phyloP scores from a whole-genome alignment of 2,329 filamentous ascomycete genomes.

The Ceratocystis albifundus region DNA sequence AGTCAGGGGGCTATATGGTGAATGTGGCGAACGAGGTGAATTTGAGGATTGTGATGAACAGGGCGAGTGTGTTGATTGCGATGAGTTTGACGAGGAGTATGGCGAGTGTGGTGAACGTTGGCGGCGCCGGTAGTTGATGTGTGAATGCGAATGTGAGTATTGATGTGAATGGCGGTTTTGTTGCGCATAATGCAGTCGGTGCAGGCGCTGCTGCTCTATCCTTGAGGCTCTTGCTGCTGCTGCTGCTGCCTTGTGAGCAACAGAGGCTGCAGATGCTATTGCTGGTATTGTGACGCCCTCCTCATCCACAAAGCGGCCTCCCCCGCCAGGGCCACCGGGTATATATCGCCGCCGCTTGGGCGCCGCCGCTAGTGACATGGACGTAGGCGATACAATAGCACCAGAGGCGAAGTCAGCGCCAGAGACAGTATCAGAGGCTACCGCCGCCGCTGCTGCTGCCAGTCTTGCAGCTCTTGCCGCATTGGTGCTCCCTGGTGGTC shows the following conservation, averaged over 20 bases:
- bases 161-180: not conserved
- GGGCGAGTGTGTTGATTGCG: too few species aligned
- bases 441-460: slow-evolving; percentile 29
- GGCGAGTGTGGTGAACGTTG: not conserved
- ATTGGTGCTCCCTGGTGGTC: slow-evolving; percentile 37
- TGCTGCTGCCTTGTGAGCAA: not conserved
- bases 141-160: not conserved
- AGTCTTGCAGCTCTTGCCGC: slow-evolving; percentile 34
- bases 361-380: slow-evolving; percentile 46
- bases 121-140: not conserved
- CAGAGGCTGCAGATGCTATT: not conserved
- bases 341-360: slow-evolving; percentile 66
- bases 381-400: slow-evolving; percentile 28
- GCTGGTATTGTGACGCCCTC: slow-evolving; percentile 33
- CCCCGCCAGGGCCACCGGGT: slow-evolving; percentile 75
- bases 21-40: not conserved
- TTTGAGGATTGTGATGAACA: too few species aligned
- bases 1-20: slow-evolving; percentile 29
- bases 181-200: not conserved
- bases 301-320: slow-evolving; percentile 70
- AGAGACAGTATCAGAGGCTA: slow-evolving; percentile 30
- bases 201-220: not conserved
- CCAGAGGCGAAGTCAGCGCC: slow-evolving; percentile 34
- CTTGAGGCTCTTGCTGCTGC: slow-evolving; percentile 30
- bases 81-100: not conserved